Percentiles rank a stretch among this genome's conserved stretches.
These are phyloP conservation scores for Clohesyomyces aquaticus DNA, from an alignment of 495 filamentous ascomycete genomes.

Conservation along the genomic window DNA sequence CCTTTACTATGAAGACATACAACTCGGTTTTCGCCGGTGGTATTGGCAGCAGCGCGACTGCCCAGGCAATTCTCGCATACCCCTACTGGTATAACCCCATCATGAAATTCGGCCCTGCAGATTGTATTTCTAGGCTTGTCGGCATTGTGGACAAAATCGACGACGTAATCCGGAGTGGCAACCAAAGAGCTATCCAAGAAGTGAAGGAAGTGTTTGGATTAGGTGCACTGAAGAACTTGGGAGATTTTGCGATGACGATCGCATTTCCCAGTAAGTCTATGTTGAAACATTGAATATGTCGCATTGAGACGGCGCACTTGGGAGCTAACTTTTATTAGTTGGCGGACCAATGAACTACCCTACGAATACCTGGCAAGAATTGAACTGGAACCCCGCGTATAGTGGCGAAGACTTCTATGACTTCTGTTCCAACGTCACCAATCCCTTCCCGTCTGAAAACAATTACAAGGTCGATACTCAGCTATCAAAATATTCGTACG, in stretches of 20 bases:
- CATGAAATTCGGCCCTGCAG: conserved; percentile 59
- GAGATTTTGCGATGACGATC: conserved; percentile 60
- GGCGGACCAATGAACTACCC: conserved; percentile 54
- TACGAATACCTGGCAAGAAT: conserved; percentile 55
- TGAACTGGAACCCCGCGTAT: conserved; percentile 50
- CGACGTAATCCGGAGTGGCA: conserved; percentile 55
- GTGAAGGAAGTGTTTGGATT: conserved; percentile 66
- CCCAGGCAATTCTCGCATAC: conserved; percentile 69
- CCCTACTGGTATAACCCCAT: conserved; percentile 71
- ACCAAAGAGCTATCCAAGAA: conserved; percentile 50
- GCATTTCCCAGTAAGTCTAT: conserved; percentile 18
- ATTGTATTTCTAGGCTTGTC: conserved; percentile 61
- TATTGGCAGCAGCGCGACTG: conserved; percentile 70
- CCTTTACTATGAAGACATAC: conserved; percentile 69
- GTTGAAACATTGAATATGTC: not conserved
- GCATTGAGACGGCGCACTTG: too few relatives aligned
- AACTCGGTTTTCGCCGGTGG: conserved; percentile 69
- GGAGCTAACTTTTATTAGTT: not conserved
- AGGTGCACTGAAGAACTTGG: conserved; percentile 57
- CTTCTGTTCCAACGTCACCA: conserved; percentile 56
- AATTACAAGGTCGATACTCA: conserved; percentile 50
- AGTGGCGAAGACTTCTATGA: conserved; percentile 52
- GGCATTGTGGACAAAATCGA: conserved; percentile 66
- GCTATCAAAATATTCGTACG: conserved; percentile 52
- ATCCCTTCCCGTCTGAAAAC: conserved; percentile 50